Evolutionary conservation across 495 filamentous ascomycete species (phyloP), one percentile per base, ranked within the genome.

Genomic region (Podospora pseudoanserina): DNA sequence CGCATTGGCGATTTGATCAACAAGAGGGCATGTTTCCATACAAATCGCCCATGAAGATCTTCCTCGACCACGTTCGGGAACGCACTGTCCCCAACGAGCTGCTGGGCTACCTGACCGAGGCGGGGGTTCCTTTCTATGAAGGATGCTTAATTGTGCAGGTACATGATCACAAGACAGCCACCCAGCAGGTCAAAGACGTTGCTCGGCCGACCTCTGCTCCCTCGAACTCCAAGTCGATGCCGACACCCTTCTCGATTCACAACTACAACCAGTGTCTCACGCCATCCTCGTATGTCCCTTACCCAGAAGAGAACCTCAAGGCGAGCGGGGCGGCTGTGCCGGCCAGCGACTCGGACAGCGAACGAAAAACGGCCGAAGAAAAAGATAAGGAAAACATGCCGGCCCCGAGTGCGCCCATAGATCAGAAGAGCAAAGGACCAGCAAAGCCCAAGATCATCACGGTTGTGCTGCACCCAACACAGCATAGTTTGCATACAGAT

Each of bases 81-180:
- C 78, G 82, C 18, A 84, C 84, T 1, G 72, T 87, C 18, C 84
- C 83, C 23, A 82, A 88, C 72, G 83, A 86, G 19, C 73, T 89
- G 60, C 69, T 88, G 2, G 79, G 79, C n/a, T 80, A 84, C 62
- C 75, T 98, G 32, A 85, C 87, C 39, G 81, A 86, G 27, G 80
- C 81, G 19, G 86, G 85, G 7, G 89, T 97, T 27, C 83, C 79
- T n/a, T 98, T 96, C 73, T 99, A 98, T 74, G 95, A 99, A 76
- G 93, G 91, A 20, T 97, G 94, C 75, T 84, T 99, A 63, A 98
- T 99, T 69, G 93, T 98, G 58, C 89, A 96, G 75, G 83, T 97
- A 4, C 85, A 95, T 68, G 91, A 97, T 79, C 91, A 97, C 78
- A 89, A 89, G 63, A 89, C 90, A 5, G 84, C 81, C 2, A 83